Conservation (phyloP, 2,329 filamentous ascomycete genomes). For the Samsoniella hepiali region DNA sequence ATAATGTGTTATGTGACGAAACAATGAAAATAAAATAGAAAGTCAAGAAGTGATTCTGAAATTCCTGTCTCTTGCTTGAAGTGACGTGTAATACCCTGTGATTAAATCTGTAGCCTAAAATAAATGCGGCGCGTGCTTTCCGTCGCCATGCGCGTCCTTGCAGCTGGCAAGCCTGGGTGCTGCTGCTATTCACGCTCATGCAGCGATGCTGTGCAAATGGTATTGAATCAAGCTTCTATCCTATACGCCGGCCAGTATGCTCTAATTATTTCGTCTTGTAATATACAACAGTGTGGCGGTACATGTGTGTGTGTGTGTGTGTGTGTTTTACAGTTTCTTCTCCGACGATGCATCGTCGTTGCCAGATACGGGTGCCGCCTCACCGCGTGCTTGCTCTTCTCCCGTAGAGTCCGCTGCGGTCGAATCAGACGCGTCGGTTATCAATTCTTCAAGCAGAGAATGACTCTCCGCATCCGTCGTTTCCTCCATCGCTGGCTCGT, state of each 20-base stretch:
- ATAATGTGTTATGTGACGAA: slow-evolving; percentile 43
- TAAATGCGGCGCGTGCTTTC: no score
- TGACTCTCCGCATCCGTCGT: no score
- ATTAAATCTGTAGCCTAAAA: not conserved
- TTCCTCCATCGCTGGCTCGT: no score
- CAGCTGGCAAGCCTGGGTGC: no score
- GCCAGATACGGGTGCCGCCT: not conserved
- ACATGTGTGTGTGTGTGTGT: not conserved
- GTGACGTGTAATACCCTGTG: not conserved
- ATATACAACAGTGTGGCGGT: not conserved
- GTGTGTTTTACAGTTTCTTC: not conserved
- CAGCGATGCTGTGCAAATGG: no score
- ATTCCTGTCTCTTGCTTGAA: not conserved
- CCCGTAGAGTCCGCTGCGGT: not conserved
- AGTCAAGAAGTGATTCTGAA: slow-evolving; percentile 43
- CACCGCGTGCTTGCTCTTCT: not conserved
- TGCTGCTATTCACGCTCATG: not conserved
- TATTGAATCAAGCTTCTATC: not conserved
- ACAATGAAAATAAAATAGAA: slow-evolving; percentile 44
- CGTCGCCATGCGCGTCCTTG: no score
- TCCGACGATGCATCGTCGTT: not conserved
- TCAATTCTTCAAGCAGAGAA: not conserved
- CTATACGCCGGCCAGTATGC: not conserved
- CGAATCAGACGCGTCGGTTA: not conserved
- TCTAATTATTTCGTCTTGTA: not conserved